phyloP scores from a whole-genome alignment of 306 rosid species.

The Quercus wislizeni region DNA sequence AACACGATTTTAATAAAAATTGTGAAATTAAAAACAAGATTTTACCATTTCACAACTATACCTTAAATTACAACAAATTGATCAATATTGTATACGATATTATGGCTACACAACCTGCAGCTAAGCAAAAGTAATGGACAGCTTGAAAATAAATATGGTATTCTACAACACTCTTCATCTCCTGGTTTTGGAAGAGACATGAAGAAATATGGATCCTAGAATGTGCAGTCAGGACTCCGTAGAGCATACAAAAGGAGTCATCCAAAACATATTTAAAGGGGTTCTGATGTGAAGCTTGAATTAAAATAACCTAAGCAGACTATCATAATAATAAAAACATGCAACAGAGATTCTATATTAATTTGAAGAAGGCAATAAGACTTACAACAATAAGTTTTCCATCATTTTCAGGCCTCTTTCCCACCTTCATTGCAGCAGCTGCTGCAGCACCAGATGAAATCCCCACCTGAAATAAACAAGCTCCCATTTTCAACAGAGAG shows the following conservation, averaged over 20 bases:
- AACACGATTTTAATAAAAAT: too few relatives aligned
- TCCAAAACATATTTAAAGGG: background rate
- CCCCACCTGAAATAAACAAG: conserved; percentile 54
- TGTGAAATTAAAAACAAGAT: too few relatives aligned
- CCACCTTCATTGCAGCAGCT: conserved; percentile 71
- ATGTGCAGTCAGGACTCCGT: background rate
- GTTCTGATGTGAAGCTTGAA: background rate
- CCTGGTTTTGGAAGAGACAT: too few relatives aligned
- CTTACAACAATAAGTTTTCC: conserved; percentile 83
- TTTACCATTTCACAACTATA: too few relatives aligned
- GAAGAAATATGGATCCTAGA: too few relatives aligned
- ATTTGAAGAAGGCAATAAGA: background rate
- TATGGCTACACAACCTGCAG: too few relatives aligned
- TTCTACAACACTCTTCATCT: too few relatives aligned
- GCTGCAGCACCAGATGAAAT: conserved; percentile 90
- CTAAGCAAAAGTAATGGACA: too few relatives aligned
- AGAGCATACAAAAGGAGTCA: background rate
- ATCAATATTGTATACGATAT: too few relatives aligned
- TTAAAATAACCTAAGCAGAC: background rate
- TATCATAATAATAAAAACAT: background rate
- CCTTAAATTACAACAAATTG: too few relatives aligned
- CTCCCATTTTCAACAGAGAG: background rate
- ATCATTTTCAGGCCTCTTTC: conserved; percentile 64
- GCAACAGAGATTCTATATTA: background rate
- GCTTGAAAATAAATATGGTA: too few relatives aligned